Percentiles rank a stretch among this genome's conserved stretches.
Conservation (phyloP, 2,329 filamentous ascomycete species). For the Corinectria fuckeliana region DNA sequence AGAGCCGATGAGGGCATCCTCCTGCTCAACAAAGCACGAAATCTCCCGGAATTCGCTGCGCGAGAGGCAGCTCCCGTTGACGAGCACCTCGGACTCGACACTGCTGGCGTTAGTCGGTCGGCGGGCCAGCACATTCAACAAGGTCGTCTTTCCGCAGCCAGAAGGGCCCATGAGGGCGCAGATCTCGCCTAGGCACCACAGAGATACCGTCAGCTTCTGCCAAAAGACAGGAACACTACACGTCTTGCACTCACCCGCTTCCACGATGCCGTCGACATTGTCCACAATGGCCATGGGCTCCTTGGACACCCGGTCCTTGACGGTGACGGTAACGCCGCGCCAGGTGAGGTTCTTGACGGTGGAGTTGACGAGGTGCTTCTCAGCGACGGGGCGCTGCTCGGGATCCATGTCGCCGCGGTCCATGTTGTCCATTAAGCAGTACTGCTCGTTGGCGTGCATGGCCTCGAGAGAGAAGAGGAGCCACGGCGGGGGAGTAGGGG, state of each 20-base stretch:
- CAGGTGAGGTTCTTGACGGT: conserved; percentile 71
- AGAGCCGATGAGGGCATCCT: conserved; percentile 82
- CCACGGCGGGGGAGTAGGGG: not conserved
- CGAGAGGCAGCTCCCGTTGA: conserved; percentile 66
- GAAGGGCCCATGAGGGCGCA: conserved; percentile 83
- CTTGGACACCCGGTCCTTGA: conserved; percentile 74
- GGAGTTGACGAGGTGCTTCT: conserved; percentile 66
- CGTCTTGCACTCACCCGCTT: conserved; percentile 66
- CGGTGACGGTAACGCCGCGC: conserved; percentile 70
- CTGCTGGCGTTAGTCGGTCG: conserved; percentile 50
- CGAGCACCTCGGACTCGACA: conserved; percentile 53
- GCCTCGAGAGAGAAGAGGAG: not conserved
- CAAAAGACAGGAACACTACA: not conserved
- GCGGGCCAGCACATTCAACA: conserved; percentile 80
- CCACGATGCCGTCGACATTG: conserved; percentile 66
- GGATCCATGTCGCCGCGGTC: conserved; percentile 29
- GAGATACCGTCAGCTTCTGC: not conserved
- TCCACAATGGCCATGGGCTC: conserved; percentile 67
- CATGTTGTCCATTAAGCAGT: conserved; percentile 4
- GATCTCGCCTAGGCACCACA: conserved; percentile 67
- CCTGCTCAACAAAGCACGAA: conserved; percentile 84
- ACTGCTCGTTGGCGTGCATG: not conserved
- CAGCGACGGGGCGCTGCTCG: conserved; percentile 37
- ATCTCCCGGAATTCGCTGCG: conserved; percentile 66
- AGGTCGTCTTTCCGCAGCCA: conserved; percentile 79